Conservation (phyloP, 2,329 filamentous ascomycete genomes). For the Gremmenia infestans region DNA sequence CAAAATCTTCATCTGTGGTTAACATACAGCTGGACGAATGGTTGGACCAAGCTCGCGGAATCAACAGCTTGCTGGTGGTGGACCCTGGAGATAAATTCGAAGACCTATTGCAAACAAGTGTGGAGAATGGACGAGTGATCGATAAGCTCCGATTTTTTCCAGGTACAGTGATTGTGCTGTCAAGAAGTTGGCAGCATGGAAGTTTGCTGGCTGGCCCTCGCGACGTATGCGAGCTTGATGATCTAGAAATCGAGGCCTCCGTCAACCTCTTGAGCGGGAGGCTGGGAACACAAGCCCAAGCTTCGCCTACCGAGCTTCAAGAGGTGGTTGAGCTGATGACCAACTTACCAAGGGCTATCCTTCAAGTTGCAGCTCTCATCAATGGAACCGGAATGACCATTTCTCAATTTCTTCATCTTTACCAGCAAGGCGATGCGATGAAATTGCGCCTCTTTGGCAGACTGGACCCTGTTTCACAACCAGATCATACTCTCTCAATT, state of each 20-base stretch:
- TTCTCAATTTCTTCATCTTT: slow-evolving; percentile 23
- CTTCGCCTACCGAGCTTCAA: slow-evolving; percentile 14
- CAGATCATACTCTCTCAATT: slow-evolving; percentile 14
- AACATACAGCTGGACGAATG: slow-evolving; percentile 16
- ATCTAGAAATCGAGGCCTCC: slow-evolving; percentile 18
- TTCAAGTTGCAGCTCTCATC: slow-evolving; percentile 20
- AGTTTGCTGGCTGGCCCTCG: slow-evolving; percentile 15
- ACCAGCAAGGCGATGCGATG: slow-evolving; percentile 17
- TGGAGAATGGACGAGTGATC: slow-evolving; percentile 8
- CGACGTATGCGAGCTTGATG: slow-evolving; percentile 18
- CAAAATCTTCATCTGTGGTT: neutral
- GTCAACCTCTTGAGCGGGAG: slow-evolving; percentile 15
- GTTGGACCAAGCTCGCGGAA: slow-evolving; percentile 5
- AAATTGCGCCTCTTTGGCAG: slow-evolving; percentile 22
- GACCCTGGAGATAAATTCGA: slow-evolving; percentile 19
- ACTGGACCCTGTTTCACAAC: slow-evolving; percentile 16
- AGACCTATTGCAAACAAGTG: slow-evolving; percentile 2
- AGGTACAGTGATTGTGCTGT: slow-evolving; percentile 19
- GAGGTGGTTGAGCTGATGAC: slow-evolving; percentile 16
- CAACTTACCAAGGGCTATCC: slow-evolving; percentile 20
- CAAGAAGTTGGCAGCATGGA: slow-evolving; percentile 19
- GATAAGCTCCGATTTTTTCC: slow-evolving; percentile 16
- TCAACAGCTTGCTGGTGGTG: slow-evolving; percentile 17
- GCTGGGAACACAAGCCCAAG: slow-evolving; percentile 9
- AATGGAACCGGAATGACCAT: slow-evolving; percentile 23